A percentile compares a stretch with the other conserved stretches of the same genome.
These are phyloP conservation scores for Cryptococcus sp. DNA, from an alignment of 1,284 basidiomycete genomes.

Conservation along the genomic window DNA sequence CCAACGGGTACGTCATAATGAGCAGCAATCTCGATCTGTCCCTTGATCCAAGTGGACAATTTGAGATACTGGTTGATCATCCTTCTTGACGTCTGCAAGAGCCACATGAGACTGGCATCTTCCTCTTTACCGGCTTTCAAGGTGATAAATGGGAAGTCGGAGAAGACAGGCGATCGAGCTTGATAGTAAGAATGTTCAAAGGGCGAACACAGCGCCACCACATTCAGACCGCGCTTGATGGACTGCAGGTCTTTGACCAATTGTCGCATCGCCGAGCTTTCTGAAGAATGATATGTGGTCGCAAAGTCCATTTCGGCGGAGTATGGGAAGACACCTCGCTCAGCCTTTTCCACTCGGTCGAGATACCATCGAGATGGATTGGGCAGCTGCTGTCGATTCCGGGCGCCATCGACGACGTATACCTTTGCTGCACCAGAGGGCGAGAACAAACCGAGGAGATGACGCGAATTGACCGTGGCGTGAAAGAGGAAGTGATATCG, in stretches of 20 bases:
- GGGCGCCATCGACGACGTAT: conserved; percentile 87
- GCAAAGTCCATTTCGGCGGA: conserved; percentile 69
- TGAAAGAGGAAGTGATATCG: conserved; percentile 94
- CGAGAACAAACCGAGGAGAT: conserved; percentile 88
- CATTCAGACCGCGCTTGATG: conserved; percentile 61
- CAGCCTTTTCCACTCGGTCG: conserved; percentile 59
- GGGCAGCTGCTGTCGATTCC: conserved; percentile 76
- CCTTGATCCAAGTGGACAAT: conserved; percentile 76
- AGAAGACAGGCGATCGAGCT: conserved; percentile 66
- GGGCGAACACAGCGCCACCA: conserved; percentile 80
- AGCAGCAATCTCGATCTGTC: conserved; percentile 77
- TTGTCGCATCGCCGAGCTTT: conserved; percentile 78
- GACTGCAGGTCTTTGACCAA: conserved; percentile 81
- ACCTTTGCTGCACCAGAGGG: conserved; percentile 72
- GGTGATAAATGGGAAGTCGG: conserved; percentile 83
- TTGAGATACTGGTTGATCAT: conserved; percentile 83
- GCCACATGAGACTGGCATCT: conserved; percentile 58
- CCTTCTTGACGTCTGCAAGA: conserved; percentile 58
- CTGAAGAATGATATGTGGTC: conserved; percentile 74
- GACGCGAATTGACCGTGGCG: conserved; percentile 71
- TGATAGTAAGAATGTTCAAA: conserved; percentile 88
- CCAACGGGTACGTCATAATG: conserved; percentile 92
- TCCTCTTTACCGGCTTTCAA: conserved; percentile 75
- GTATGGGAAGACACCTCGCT: conserved; percentile 63
- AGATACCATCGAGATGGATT: conserved; percentile 74